phyloP scores from a whole-genome alignment of 768 basidiomycete species.

The Tubosaeta brunneosetosa region DNA sequence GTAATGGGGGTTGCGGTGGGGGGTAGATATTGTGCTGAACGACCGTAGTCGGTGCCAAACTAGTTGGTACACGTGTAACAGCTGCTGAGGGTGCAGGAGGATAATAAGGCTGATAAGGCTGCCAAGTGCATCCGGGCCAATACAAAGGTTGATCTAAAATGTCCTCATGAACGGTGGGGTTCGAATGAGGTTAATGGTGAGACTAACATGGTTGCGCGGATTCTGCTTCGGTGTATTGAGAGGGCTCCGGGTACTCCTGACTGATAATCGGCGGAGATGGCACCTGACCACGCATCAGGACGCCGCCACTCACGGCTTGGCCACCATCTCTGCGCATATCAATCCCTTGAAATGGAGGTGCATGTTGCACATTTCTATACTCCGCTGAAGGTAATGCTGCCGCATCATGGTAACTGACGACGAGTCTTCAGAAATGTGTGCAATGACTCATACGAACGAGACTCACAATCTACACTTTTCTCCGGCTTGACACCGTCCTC shows the following conservation, averaged over 20 bases:
- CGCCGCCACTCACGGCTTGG: slow-evolving; percentile 25
- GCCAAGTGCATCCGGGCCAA: slow-evolving; percentile 15
- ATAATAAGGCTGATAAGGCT: slow-evolving; percentile 26
- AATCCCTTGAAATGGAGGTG: slow-evolving; percentile 1
- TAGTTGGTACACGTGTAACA: background rate
- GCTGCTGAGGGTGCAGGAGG: slow-evolving; percentile 21
- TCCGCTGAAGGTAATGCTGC: slow-evolving; percentile 18
- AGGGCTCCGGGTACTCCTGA: slow-evolving; percentile 10
- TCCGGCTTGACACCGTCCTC: slow-evolving; percentile 41
- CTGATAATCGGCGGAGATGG: slow-evolving; percentile 8
- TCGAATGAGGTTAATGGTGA: background rate
- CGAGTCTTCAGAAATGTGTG: background rate
- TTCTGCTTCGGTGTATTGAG: slow-evolving; percentile 31
- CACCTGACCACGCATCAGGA: slow-evolving; percentile 14
- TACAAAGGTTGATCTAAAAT: slow-evolving; percentile 10
- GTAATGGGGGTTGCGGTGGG: background rate
- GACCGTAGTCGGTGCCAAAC: background rate
- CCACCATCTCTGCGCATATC: slow-evolving; percentile 7
- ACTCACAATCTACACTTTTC: slow-evolving; percentile 40
- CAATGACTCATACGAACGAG: background rate
- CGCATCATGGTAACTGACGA: slow-evolving; percentile 20
- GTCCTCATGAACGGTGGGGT: background rate
- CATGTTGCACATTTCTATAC: slow-evolving; percentile 6
- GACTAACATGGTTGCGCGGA: slow-evolving; percentile 32
- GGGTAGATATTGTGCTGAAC: slow-evolving; percentile 2